Evolutionary conservation across 1,284 basidiomycete genomes (phyloP).

Genomic region (Ganoderma leucocontextum): DNA sequence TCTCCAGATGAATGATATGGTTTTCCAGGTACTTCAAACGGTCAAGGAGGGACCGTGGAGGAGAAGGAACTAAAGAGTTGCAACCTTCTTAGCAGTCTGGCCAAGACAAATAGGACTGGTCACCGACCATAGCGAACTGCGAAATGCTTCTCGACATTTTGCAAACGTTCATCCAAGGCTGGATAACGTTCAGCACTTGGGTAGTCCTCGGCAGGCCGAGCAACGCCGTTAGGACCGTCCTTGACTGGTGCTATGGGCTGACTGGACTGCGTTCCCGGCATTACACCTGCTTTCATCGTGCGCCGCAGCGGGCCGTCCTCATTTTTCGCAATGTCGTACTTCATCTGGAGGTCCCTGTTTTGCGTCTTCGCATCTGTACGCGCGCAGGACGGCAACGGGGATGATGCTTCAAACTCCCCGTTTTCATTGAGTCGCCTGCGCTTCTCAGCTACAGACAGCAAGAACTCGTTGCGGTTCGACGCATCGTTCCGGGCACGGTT

Average conservation of each 20-base stretch:
- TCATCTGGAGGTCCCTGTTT: conserved; percentile 79
- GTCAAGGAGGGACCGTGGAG: conserved; percentile 66
- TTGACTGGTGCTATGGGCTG: conserved; percentile 28
- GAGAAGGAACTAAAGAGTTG: conserved; percentile 66
- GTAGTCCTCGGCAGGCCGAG: conserved; percentile 34
- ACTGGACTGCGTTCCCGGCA: neutral
- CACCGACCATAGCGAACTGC: conserved; percentile 73
- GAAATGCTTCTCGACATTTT: conserved; percentile 72
- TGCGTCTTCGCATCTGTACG: conserved; percentile 74
- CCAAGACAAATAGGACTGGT: neutral
- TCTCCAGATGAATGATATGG: conserved; percentile 75
- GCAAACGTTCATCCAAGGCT: conserved; percentile 67
- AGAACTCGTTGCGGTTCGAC: conserved; percentile 79
- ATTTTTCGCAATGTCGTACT: conserved; percentile 83
- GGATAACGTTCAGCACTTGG: conserved; percentile 54
- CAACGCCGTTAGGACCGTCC: conserved; percentile 35
- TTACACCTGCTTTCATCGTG: conserved; percentile 50
- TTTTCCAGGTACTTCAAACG: conserved; percentile 77
- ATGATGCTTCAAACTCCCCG: conserved; percentile 36
- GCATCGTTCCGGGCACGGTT: conserved; percentile 75
- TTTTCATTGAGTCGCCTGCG: conserved; percentile 48
- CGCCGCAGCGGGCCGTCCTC: conserved; percentile 76
- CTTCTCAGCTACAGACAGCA: conserved; percentile 64
- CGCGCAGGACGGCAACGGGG: conserved; percentile 61
- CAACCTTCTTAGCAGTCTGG: neutral